Evolutionary conservation across 305 asterid species (phyloP).

Genomic region (Fraxinus latifolia): DNA sequence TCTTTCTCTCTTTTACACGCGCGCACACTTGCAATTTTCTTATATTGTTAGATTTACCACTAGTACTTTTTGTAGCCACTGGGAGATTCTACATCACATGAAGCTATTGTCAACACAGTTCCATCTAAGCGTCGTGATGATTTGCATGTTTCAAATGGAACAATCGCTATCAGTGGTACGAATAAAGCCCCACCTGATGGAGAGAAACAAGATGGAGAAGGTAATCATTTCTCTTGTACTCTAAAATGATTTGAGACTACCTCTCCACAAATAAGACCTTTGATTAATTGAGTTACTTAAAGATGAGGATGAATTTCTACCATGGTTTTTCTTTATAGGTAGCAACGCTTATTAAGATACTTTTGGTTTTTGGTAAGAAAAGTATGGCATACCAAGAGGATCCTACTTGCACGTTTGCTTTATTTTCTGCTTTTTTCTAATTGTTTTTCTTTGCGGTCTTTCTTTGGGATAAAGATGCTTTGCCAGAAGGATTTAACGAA

Average conservation of each 20-base stretch:
- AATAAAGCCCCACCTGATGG: conserved; percentile 33
- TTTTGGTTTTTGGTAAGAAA: neutral
- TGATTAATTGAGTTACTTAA: neutral
- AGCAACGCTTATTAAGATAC: neutral
- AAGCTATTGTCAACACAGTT: conserved; percentile 62
- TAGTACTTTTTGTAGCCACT: conserved; percentile 29
- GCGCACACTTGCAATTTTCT: neutral
- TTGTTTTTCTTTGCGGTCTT: neutral
- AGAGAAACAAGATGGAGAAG: conserved; percentile 42
- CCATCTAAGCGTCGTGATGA: conserved; percentile 66
- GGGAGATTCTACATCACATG: conserved; percentile 48
- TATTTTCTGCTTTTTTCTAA: neutral
- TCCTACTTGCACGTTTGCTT: neutral
- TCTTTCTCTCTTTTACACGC: neutral
- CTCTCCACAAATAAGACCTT: neutral
- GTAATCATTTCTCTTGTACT: conserved; percentile 34
- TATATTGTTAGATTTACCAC: conserved; percentile 14
- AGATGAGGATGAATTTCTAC: neutral
- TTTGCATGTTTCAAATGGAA: conserved; percentile 34
- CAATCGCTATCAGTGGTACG: conserved; percentile 28
- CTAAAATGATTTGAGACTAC: neutral
- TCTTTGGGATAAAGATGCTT: neutral
- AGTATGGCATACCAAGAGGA: neutral
- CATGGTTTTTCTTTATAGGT: neutral
- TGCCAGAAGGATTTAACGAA: too few relatives aligned